Evolutionary conservation across 345 rosid species (phyloP).

Genomic region (Lenwebbia sp.): DNA sequence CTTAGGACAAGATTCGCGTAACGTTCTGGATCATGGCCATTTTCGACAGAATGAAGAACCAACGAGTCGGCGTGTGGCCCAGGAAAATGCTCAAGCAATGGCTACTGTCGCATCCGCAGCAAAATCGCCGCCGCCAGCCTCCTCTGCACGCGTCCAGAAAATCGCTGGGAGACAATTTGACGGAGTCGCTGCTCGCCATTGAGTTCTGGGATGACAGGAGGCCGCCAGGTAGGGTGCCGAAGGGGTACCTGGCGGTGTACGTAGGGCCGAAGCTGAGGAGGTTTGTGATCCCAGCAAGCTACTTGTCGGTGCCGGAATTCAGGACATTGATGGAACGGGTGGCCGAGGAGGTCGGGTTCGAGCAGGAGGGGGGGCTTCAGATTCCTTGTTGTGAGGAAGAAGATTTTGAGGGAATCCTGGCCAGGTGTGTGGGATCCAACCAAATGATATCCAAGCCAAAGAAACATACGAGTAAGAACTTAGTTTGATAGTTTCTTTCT

Average conservation of each 20-base stretch:
- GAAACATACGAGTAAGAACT: background rate
- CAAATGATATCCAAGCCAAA: background rate
- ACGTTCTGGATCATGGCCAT: background rate
- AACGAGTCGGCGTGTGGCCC: background rate
- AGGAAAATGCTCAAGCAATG: background rate
- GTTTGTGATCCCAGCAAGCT: slow-evolving; percentile 50
- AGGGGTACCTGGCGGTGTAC: slow-evolving; percentile 54
- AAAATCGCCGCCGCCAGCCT: background rate
- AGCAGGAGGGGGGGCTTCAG: slow-evolving; percentile 43
- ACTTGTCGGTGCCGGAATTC: slow-evolving; percentile 42
- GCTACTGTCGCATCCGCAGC: background rate
- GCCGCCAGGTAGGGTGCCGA: slow-evolving; percentile 11
- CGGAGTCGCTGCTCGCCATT: slow-evolving; percentile 9
- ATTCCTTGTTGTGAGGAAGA: slow-evolving; percentile 42
- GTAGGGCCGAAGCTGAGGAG: slow-evolving; percentile 43
- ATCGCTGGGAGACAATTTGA: background rate
- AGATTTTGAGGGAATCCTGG: slow-evolving; percentile 39
- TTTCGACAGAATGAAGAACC: background rate
- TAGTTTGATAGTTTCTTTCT: background rate
- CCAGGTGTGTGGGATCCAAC: slow-evolving; percentile 5
- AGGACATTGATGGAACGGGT: slow-evolving; percentile 47
- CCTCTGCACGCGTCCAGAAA: background rate
- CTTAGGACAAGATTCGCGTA: background rate
- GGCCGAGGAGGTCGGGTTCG: slow-evolving; percentile 55
- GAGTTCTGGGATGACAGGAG: background rate